Evolutionary conservation across 2,329 filamentous ascomycete genomes (phyloP), one percentile per base, ranked within the genome.

Genomic region (Elsinoe australis): DNA sequence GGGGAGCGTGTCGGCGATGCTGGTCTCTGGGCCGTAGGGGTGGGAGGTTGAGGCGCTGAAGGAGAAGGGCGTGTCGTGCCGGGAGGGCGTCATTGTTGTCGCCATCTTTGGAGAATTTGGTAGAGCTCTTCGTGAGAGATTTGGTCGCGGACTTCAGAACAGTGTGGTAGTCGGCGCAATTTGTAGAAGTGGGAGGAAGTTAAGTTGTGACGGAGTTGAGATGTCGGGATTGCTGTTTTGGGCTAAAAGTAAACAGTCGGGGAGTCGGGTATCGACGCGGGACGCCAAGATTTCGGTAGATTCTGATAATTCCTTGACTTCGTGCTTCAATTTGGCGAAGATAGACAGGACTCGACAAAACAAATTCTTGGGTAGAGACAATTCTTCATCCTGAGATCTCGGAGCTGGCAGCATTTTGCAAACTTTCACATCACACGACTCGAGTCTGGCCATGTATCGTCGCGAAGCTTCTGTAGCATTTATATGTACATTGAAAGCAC

Each of bases 1-100:
- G 28, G 92, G 92, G 6, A 98, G 79, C 42, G 80, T 79, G 63
- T 88, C 84, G 33, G 82, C 83, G 70, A 86, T 79, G 5, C 82
- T 85, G 10, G 73, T 78, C 38, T 72, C 69, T 32, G 79, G 72
- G 28, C 53, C 52, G 22, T 76, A 72, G 53, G 78, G 68, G 12
- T 78, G 75, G 55, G 76, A 29, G 47, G 53, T 77, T 59, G 69
- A 70, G 38, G 74, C 67, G 65, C 78, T 81, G 49, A 76, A 77
- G 9, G 82, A 85, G 56, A 83, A 73, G 1, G 82, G 83, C 6
- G 81, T 75, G 56, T 86, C 82, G 57, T 52, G 52, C 26, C 74
- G 76, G 22, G 75, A 64, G 73, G 61, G 60, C 45, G 59, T 55
- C 12, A 52, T 56, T 46, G 54, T 49, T 8, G 61, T 51, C 14